Evolutionary conservation across 2,329 filamentous ascomycete genomes (phyloP).

Genomic region (Calonectria naviculata): DNA sequence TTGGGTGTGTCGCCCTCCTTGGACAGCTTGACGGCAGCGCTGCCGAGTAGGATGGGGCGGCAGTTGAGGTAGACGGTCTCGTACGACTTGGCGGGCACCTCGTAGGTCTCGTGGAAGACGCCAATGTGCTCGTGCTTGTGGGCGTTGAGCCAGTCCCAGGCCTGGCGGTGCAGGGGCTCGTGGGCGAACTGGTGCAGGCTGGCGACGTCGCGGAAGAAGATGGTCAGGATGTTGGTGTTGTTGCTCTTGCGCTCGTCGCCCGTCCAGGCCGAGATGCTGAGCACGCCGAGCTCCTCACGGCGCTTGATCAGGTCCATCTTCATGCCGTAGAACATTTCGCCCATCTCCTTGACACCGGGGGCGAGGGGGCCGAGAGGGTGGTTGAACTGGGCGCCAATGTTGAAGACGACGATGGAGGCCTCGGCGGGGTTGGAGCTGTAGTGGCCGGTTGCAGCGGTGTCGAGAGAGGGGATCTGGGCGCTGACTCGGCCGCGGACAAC

Average conservation of each 20-base stretch:
- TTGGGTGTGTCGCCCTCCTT: conserved; percentile 32
- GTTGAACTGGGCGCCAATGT: conserved; percentile 57
- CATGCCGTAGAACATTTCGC: conserved; percentile 52
- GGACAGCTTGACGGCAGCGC: conserved; percentile 37
- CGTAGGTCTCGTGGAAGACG: conserved; percentile 67
- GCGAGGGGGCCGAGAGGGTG: conserved; percentile 61
- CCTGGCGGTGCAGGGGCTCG: conserved; percentile 56
- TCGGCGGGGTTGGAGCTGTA: conserved; percentile 43
- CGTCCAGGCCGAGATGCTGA: conserved; percentile 56
- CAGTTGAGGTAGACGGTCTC: conserved; percentile 64
- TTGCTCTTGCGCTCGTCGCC: conserved; percentile 49
- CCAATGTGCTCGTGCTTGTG: conserved; percentile 53
- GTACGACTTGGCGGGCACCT: conserved; percentile 55
- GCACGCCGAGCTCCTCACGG: conserved; percentile 58
- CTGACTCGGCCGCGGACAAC: conserved; percentile 48
- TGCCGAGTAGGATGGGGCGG: conserved; percentile 50
- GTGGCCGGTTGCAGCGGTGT: conserved; percentile 38
- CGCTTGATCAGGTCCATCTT: conserved; percentile 46
- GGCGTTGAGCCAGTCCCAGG: conserved; percentile 61
- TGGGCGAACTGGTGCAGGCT: conserved; percentile 65
- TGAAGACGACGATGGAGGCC: conserved; percentile 53
- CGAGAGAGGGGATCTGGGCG: conserved; percentile 44
- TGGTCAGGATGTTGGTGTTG: conserved; percentile 55
- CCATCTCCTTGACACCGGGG: conserved; percentile 55
- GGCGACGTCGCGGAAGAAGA: conserved; percentile 63